phyloP scores from a whole-genome alignment of 106 monocot genomes.

The Allium cepa region DNA sequence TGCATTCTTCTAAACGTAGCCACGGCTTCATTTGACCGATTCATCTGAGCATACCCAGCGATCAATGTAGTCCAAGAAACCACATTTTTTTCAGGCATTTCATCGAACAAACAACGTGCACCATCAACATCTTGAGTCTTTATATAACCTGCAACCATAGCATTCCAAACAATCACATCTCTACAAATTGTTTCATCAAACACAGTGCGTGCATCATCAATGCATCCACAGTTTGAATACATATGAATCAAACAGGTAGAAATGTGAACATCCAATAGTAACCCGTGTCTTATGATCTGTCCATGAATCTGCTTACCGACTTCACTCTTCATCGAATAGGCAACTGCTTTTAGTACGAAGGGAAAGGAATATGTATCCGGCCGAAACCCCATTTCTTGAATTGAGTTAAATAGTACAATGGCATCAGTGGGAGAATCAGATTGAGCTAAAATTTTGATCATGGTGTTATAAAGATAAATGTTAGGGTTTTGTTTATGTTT shows the following conservation, averaged over 20 bases:
- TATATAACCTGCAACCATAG: slow-evolving; percentile 52
- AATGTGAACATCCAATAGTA: slow-evolving; percentile 31
- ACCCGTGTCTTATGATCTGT: slow-evolving; percentile 29
- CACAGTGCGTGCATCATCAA: slow-evolving; percentile 33
- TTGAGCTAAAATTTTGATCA: slow-evolving; percentile 39
- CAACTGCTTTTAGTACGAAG: slow-evolving; percentile 47
- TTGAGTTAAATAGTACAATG: slow-evolving; percentile 26
- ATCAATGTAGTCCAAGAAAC: slow-evolving; percentile 60
- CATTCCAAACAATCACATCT: slow-evolving; percentile 58
- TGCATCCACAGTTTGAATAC: slow-evolving; percentile 24
- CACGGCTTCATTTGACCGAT: slow-evolving; percentile 38
- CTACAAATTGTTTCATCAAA: slow-evolving; percentile 45
- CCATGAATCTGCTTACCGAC: slow-evolving; percentile 39
- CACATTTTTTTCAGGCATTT: slow-evolving; percentile 45
- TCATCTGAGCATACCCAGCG: slow-evolving; percentile 42
- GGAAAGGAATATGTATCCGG: slow-evolving; percentile 72
- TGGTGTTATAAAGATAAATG: slow-evolving; percentile 50
- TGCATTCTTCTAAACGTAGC: slow-evolving; percentile 52
- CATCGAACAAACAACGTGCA: slow-evolving; percentile 32
- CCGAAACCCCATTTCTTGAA: slow-evolving; percentile 29
- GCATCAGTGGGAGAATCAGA: slow-evolving; percentile 28
- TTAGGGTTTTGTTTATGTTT: slow-evolving; percentile 19
- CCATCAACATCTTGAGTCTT: slow-evolving; percentile 36
- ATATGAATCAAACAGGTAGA: slow-evolving; percentile 32
- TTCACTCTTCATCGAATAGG: slow-evolving; percentile 13